phyloP scores from a whole-genome alignment of 73 alveolate species.

The Stentor coeruleus region DNA sequence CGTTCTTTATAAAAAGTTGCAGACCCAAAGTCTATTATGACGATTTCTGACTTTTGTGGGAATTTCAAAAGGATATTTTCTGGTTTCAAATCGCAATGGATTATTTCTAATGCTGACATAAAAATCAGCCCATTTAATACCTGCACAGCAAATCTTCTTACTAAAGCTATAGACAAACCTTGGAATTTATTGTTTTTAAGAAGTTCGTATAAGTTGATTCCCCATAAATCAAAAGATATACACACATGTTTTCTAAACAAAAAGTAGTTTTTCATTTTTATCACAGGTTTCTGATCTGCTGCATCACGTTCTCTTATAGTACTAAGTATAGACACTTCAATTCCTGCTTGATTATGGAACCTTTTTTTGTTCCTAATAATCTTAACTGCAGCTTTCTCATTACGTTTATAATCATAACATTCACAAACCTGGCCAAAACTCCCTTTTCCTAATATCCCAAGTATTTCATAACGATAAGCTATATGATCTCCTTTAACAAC shows the following conservation, averaged over 20 bases:
- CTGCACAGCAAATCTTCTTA: constrained; percentile 64
- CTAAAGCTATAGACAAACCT: constrained; percentile 65
- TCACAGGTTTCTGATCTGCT: constrained; percentile 37
- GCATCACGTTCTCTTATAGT: constrained; percentile 47
- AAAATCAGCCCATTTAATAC: constrained; percentile 54
- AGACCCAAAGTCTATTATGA: constrained; percentile 78
- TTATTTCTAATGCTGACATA: constrained; percentile 49
- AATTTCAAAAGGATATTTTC: constrained; percentile 65
- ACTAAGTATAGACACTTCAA: constrained; percentile 79
- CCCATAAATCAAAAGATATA: constrained; percentile 61
- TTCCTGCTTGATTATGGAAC: constrained; percentile 85
- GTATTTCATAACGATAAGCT: constrained; percentile 85
- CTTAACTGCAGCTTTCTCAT: constrained; percentile 79
- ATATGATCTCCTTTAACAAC: constrained; percentile 77
- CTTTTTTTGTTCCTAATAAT: constrained; percentile 85
- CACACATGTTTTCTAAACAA: constrained; percentile 60
- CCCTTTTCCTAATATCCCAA: constrained; percentile 84
- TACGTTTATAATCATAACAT: constrained; percentile 84
- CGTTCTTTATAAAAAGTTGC: constrained; percentile 60
- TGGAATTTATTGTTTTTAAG: constrained; percentile 56
- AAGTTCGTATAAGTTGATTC: constrained; percentile 65
- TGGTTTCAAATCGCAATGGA: constrained; percentile 85
- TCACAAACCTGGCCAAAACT: constrained; percentile 91
- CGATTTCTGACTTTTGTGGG: constrained; percentile 57
- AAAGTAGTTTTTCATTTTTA: constrained; percentile 46